These are phyloP conservation scores for Centaurea solstitialis DNA, from an alignment of 129 eudicot species.

Conservation along the genomic window DNA sequence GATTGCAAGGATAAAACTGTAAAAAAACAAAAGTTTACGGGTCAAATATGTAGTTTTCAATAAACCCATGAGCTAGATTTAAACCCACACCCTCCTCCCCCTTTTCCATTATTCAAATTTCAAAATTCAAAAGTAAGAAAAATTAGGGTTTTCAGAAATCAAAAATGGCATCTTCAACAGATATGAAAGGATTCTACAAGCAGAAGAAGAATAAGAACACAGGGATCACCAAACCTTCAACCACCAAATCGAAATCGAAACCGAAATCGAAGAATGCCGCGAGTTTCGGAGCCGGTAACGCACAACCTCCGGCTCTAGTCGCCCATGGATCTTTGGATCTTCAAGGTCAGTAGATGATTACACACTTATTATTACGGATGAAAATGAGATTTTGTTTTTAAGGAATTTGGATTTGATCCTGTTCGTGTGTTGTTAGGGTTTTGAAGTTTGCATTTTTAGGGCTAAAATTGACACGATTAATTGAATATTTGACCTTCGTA, in stretches of 20 bases:
- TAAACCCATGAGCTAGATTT: background rate
- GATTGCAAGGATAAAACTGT: no score
- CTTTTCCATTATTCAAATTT: conserved; percentile 32
- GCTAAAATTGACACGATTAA: background rate
- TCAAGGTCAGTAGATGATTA: conserved; percentile 40
- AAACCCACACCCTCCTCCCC: conserved; percentile 7
- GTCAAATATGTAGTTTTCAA: background rate
- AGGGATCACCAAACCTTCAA: conserved; percentile 35
- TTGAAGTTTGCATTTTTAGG: conserved; percentile 8
- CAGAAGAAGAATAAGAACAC: conserved; percentile 62
- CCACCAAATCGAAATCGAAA: conserved; percentile 24
- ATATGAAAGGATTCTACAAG: conserved; percentile 65
- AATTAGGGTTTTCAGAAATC: conserved; percentile 24
- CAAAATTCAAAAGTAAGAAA: conserved; percentile 26
- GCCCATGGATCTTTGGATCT: conserved; percentile 63
- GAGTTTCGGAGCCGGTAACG: conserved; percentile 40
- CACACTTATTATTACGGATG: no score
- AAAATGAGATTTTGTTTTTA: background rate
- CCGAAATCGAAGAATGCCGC: conserved; percentile 46
- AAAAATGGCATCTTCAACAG: conserved; percentile 53
- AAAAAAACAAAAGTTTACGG: background rate
- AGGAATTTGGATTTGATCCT: background rate
- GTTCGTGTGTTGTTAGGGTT: conserved; percentile 7
- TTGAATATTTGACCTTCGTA: background rate
- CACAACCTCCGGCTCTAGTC: conserved; percentile 71